Evolutionary conservation across 495 filamentous ascomycete species (phyloP), one percentile per base, ranked within the genome.

Genomic region (Podospora pseudocomata): DNA sequence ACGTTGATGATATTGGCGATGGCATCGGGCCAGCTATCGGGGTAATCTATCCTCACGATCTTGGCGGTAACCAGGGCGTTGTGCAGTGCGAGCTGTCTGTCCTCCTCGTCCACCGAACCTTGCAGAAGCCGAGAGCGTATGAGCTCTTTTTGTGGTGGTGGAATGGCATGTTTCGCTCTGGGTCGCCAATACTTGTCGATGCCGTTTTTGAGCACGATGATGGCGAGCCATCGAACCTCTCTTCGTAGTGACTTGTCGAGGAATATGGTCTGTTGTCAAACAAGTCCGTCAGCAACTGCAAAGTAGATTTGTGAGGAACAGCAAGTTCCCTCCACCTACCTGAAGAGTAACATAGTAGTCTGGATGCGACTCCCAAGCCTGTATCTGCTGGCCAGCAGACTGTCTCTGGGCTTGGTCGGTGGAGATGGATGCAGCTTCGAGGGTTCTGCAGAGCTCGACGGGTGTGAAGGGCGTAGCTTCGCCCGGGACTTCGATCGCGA

Each of bases 191-290:
- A 92, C 76, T 90, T 93, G 72, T 97, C 94, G 73, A 97, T 92
- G 28, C 92, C 95, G 77, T 97, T 97, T 76, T 97, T 97, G 65
- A 99, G 81, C 74, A 96, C 91, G 68, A 97, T 97, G 63, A 97
- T 88, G 19, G 93, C 88, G n/a, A 97, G 86, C 75, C 95, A 92
- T 63, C 95, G 90, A 56, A 92, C 84, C 71, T 94, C 89, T 16
- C 83, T 73, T 13, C 92, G 91, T 0, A 94, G 80, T 5, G 85
- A 85, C 57, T 88, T 87, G 78, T 97, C 91, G 60, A 96, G 80
- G 75, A 92, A 97, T 6, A 90, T 85, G 65, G 89, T 86, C 90
- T 96, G 58, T 15, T 30, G 53, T 7, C 13, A 63, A 19, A 30
- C 54, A 23, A 20, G 32, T 34, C 30, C 34, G 27, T 53, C 13